Conservation (phyloP, 2,329 filamentous ascomycete genomes). For the Penicillium corylophilum region DNA sequence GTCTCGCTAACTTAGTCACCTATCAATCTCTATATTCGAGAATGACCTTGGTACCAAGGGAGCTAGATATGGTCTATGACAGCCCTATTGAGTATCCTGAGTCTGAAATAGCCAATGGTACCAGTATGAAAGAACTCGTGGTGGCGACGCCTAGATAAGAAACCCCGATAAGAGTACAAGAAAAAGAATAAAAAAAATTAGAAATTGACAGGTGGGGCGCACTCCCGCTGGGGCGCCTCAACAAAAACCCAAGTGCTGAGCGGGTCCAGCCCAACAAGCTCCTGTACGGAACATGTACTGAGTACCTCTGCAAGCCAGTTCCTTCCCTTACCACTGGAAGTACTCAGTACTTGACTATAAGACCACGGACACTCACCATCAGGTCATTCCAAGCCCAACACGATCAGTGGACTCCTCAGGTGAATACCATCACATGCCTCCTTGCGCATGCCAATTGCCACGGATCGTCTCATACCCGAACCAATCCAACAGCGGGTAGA, state of each 20-base stretch:
- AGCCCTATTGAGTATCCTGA: neutral
- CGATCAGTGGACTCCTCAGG: too few species aligned
- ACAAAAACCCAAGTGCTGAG: slow-evolving; percentile 16
- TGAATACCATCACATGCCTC: slow-evolving; percentile 12
- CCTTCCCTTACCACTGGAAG: neutral
- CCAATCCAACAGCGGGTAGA: slow-evolving; percentile 6
- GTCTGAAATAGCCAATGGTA: neutral
- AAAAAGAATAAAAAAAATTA: too few species aligned
- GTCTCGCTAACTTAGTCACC: neutral
- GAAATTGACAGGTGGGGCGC: slow-evolving; percentile 2
- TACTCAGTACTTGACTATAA: neutral
- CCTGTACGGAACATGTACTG: neutral
- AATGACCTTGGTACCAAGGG: too few species aligned
- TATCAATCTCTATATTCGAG: too few species aligned
- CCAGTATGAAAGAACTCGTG: neutral
- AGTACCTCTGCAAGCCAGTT: neutral
- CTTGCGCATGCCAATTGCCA: slow-evolving; percentile 14
- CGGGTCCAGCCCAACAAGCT: slow-evolving; percentile 25
- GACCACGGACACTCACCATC: too few species aligned
- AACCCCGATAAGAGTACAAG: neutral
- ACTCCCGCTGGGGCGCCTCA: slow-evolving; percentile 16
- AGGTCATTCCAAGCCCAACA: too few species aligned
- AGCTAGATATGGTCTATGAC: neutral
- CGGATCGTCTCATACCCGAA: slow-evolving; percentile 1
- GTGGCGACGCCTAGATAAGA: neutral